phyloP scores from a whole-genome alignment of 176 grass and related monocot genomes.

The Otatea glauca region DNA sequence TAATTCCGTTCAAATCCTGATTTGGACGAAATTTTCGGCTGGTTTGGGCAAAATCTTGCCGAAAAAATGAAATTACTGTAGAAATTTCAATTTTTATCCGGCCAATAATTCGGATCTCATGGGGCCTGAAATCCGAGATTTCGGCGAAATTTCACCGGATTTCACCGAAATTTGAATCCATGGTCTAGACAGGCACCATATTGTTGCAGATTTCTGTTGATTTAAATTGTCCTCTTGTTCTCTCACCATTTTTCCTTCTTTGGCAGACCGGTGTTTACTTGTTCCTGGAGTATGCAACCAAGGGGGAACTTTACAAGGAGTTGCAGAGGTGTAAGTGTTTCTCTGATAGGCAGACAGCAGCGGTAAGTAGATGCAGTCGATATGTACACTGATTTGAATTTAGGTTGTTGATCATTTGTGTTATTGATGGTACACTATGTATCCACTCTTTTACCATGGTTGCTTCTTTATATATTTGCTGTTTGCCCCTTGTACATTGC shows the following conservation, averaged over 20 bases:
- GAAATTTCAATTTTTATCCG: too few species aligned
- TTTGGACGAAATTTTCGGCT: too few species aligned
- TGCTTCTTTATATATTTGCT: not conserved
- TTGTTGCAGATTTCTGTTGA: not conserved
- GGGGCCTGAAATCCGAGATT: too few species aligned
- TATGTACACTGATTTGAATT: not conserved
- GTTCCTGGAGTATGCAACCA: constrained; percentile 74
- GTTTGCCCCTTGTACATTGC: constrained; percentile 57
- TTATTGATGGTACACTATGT: not conserved
- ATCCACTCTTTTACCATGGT: not conserved
- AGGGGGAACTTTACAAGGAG: too few species aligned
- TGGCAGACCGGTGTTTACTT: constrained; percentile 70
- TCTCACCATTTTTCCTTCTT: constrained; percentile 22
- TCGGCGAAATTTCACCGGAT: too few species aligned
- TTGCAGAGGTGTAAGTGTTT: constrained; percentile 63
- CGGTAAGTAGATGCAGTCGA: constrained; percentile 50
- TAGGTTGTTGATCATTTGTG: not conserved
- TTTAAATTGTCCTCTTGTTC: not conserved
- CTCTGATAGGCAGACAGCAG: constrained; percentile 59
- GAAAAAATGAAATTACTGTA: too few species aligned
- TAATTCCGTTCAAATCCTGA: too few species aligned
- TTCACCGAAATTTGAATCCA: too few species aligned
- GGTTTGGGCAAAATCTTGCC: too few species aligned
- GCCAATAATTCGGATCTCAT: too few species aligned
- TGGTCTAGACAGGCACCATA: constrained; percentile 44